These are phyloP conservation scores for Ziziphus jujuba DNA, from an alignment of 306 rosid genomes.

Conservation along the genomic window DNA sequence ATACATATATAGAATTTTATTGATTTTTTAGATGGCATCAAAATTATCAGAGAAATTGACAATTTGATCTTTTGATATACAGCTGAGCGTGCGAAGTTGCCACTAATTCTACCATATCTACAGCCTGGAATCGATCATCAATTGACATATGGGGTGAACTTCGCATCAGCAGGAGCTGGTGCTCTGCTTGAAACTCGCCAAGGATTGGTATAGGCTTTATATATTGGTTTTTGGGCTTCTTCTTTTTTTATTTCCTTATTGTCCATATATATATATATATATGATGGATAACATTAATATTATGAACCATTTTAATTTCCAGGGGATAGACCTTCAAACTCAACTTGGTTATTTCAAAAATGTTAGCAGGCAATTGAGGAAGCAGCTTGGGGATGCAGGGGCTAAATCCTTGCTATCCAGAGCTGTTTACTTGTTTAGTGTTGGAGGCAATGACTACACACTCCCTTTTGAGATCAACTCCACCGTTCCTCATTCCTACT, in stretches of 20 bases:
- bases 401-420: slow-evolving; percentile 24
- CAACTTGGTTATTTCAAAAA: slow-evolving; percentile 32
- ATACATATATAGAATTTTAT: not conserved
- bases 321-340: slow-evolving; percentile 30
- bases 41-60: no score
- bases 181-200: slow-evolving; percentile 18
- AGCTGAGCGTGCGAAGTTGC: slow-evolving; percentile 45
- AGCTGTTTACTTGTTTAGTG: slow-evolving; percentile 39
- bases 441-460: slow-evolving; percentile 39
- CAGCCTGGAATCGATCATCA: slow-evolving; percentile 21
- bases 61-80: not conserved
- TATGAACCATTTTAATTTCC: not conserved
- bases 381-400: slow-evolving; percentile 26
- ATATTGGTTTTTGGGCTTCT: no score
- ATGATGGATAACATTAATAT: no score
- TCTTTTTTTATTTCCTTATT: no score
- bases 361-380: slow-evolving; percentile 22
- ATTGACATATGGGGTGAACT: slow-evolving; percentile 32
- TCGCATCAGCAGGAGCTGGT: slow-evolving; percentile 39
- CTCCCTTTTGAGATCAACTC: no score
- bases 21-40: not conserved
- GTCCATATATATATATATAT: no score
- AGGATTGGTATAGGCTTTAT: slow-evolving; percentile 20
- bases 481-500: slow-evolving; percentile 11
- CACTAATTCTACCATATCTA: slow-evolving; percentile 37